Base-by-base conservation (phyloP, 2,329 filamentous ascomycete genomes). In the Lizonia empirigonia region DNA sequence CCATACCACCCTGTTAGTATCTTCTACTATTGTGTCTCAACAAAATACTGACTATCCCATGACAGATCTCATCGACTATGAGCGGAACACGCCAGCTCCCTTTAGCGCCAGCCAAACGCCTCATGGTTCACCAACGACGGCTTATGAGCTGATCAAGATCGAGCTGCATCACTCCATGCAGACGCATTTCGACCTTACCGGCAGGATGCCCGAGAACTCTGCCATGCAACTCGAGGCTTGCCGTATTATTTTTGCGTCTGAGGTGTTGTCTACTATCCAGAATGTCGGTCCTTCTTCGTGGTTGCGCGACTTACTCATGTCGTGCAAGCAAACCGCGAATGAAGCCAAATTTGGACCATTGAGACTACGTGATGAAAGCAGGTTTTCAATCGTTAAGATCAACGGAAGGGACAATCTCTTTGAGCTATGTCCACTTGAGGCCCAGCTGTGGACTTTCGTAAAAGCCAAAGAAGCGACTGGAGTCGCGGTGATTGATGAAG, bases 141-240 rank as follows among this genome's bases (percentile, higher is more conserved):
- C 59, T 1, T 63, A 67, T 7, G 62, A 67, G 26, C 38, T 66
- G 9, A 53, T 67, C 20, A 65, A 66, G 30, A 42, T 64, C 4
- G 64, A 67, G n/a, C 50, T 60, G 1, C 63, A 64, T 8, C 56
- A 54, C 34, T 61, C 57, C 22, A 61, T 62, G 8, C 65, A 65
- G 23, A 56, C 50, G 1, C 59, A 59, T 30, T 62, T 63, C n/a
- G 60, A 64, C n/a, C 55, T 47, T 1, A 49, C 50, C 3, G 56
- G 59, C 1, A 58, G 46, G 16, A 40, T 67, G n/a, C 64, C 63
- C 2, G 53, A 55, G 1, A 60, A 65, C 9, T 45, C 63, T 8
- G 51, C 49, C 4, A 64, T 67, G 34, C 64, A 66, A 34, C 53
- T 62, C 22, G 64, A 67, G 30, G 64, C 63, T 1, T 67, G 64